Conservation (phyloP, 169 alveolate species). For the Eimeria sp. region DNA sequence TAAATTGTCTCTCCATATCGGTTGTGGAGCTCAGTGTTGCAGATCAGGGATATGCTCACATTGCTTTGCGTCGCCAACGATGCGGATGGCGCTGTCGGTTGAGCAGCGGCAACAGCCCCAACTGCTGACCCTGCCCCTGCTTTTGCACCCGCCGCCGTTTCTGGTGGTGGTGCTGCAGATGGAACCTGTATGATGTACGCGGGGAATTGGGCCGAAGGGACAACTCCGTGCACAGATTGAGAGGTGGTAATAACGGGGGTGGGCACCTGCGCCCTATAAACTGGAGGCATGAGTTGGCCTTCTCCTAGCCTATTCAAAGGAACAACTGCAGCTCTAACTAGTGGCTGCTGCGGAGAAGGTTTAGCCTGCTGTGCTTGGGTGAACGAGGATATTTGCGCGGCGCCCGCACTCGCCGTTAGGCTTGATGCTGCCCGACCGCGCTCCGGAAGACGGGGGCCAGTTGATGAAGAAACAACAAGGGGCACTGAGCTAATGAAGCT, state of each 20-base stretch:
- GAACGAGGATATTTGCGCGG: not conserved
- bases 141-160: not conserved
- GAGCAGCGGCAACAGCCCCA: slow-evolving; percentile 17
- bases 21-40: not conserved
- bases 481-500: not conserved
- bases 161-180: not conserved
- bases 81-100: not conserved
- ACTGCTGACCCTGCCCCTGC: not conserved
- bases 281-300: slow-evolving; percentile 13
- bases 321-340: not conserved
- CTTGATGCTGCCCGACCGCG: not conserved
- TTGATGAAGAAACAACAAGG: not conserved
- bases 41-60: not conserved
- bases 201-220: not conserved
- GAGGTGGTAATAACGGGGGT: slow-evolving; percentile 11
- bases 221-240: not conserved
- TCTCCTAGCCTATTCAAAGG: slow-evolving; percentile 3
- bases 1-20: not conserved
- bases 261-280: not conserved
- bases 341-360: slow-evolving; percentile 4
- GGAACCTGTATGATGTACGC: not conserved
- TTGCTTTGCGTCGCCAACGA: slow-evolving; percentile 9
- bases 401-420: not conserved
- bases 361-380: slow-evolving; percentile 4
- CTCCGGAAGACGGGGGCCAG: not conserved